A percentile compares a stretch with the other conserved stretches of the same genome.
Evolutionary conservation across 2,329 filamentous ascomycete species (phyloP).

Genomic region (Paramyrothecium sp.): DNA sequence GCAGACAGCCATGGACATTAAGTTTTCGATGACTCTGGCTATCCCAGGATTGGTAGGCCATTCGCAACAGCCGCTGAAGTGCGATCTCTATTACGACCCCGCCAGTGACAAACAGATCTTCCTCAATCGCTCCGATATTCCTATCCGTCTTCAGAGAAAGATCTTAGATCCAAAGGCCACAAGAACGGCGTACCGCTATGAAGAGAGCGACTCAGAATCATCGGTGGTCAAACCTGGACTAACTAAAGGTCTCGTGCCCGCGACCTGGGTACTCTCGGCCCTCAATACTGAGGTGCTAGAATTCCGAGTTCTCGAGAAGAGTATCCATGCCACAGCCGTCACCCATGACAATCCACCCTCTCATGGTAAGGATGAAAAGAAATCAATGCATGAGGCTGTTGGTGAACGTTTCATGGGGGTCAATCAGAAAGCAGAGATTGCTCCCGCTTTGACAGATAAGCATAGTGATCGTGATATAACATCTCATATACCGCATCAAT

Average conservation of each 20-base stretch:
- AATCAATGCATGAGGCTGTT: too few relatives aligned
- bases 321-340: too few relatives aligned
- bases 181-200: conserved; percentile 37
- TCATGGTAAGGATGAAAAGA: too few relatives aligned
- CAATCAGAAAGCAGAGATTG: too few relatives aligned
- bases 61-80: conserved; percentile 52
- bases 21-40: conserved; percentile 56
- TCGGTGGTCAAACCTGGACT: conserved; percentile 35
- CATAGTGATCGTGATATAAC: too few relatives aligned
- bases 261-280: too few relatives aligned
- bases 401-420: too few relatives aligned
- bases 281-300: too few relatives aligned
- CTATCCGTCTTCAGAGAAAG: conserved; percentile 47
- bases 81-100: conserved; percentile 60
- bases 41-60: conserved; percentile 40
- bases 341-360: too few relatives aligned
- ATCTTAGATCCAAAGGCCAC: conserved; percentile 37
- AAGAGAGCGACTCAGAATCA: conserved; percentile 20
- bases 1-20: conserved; percentile 59
- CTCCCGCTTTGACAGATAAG: too few relatives aligned
- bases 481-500: too few relatives aligned
- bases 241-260: conserved; percentile 45
- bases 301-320: too few relatives aligned
- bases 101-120: conserved; percentile 58
- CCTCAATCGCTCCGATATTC: conserved; percentile 52